These are phyloP conservation scores for Apocynum venetum DNA, from an alignment of 257 asterid genomes.

Conservation along the genomic window DNA sequence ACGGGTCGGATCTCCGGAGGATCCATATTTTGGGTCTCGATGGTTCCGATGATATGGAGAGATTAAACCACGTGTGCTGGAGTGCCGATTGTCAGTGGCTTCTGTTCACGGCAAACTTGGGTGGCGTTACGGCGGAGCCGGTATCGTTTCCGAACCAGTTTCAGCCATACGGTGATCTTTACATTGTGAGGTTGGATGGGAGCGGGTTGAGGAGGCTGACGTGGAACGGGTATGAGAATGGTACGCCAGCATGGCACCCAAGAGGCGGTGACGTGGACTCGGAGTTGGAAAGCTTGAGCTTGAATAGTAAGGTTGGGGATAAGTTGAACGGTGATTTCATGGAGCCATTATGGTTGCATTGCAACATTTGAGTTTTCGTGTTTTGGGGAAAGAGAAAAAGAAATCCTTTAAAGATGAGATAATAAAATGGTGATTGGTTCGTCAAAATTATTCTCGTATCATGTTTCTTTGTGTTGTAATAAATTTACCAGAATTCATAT, in stretches of 20 bases:
- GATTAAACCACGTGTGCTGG: slow-evolving; percentile 81
- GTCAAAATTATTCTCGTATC: too few species aligned
- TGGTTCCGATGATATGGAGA: slow-evolving; percentile 49
- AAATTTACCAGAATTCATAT: too few species aligned
- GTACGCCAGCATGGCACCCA: slow-evolving; percentile 77
- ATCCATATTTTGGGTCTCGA: slow-evolving; percentile 41
- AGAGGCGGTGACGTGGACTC: slow-evolving; percentile 22
- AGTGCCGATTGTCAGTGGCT: slow-evolving; percentile 75
- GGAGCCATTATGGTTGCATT: slow-evolving; percentile 66
- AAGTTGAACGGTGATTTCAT: slow-evolving; percentile 45
- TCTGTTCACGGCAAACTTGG: slow-evolving; percentile 62
- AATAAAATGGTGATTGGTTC: too few species aligned
- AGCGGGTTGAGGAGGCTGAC: slow-evolving; percentile 68
- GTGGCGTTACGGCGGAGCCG: slow-evolving; percentile 69
- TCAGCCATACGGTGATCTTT: slow-evolving; percentile 84
- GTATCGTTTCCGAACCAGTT: slow-evolving; percentile 73
- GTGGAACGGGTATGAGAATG: slow-evolving; percentile 73
- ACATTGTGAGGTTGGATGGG: slow-evolving; percentile 66
- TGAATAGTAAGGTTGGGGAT: slow-evolving; percentile 31
- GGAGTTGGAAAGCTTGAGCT: slow-evolving; percentile 15
- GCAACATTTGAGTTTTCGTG: slow-evolving; percentile 27
- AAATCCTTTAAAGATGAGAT: too few species aligned
- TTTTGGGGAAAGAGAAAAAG: too few species aligned
- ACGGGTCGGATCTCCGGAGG: slow-evolving; percentile 51
- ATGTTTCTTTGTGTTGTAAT: too few species aligned